A percentile compares a stretch with the other conserved stretches of the same genome.
phyloP scores from a whole-genome alignment of 2,329 filamentous ascomycete genomes.

The Penicillium freii region DNA sequence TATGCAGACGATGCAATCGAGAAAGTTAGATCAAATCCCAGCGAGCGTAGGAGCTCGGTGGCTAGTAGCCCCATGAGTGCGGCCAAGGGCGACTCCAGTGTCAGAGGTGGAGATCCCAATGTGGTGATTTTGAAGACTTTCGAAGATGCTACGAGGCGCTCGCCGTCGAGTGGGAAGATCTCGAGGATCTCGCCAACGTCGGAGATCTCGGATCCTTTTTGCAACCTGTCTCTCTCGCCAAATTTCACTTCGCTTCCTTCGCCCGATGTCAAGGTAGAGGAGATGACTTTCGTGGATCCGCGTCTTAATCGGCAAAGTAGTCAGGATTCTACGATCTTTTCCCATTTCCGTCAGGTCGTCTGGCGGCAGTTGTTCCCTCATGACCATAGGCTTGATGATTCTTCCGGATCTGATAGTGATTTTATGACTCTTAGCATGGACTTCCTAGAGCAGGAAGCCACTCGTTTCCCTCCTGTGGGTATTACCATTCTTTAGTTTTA shows the following conservation, averaged over 20 bases:
- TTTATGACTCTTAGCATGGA: conserved; percentile 37
- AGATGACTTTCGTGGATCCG: conserved; percentile 18
- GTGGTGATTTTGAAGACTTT: conserved; percentile 52
- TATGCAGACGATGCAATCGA: conserved; percentile 43
- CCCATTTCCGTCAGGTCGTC: conserved; percentile 43
- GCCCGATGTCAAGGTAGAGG: conserved; percentile 24
- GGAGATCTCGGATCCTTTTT: conserved; percentile 30
- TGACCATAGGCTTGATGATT: conserved; percentile 21
- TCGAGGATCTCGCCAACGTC: conserved; percentile 38
- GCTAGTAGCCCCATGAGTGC: conserved; percentile 31
- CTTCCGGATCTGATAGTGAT: conserved; percentile 16
- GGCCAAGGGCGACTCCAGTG: conserved; percentile 20
- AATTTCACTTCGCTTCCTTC: conserved; percentile 25
- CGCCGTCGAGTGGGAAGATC: conserved; percentile 31
- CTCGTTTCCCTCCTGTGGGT: conserved; percentile 53
- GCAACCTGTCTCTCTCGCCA: conserved; percentile 28
- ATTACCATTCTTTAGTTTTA: conserved; percentile 1
- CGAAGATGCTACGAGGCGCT: conserved; percentile 45
- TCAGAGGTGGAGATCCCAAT: conserved; percentile 44
- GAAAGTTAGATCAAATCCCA: conserved; percentile 20
- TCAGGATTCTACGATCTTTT: conserved; percentile 37
- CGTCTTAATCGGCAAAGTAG: conserved; percentile 22
- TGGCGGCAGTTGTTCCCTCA: conserved; percentile 42
- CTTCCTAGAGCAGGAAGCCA: conserved; percentile 49
- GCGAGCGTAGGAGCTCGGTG: conserved; percentile 28